These are phyloP conservation scores for Exutisphaerella laricina DNA, from an alignment of 2,329 filamentous ascomycete genomes.

Conservation along the genomic window DNA sequence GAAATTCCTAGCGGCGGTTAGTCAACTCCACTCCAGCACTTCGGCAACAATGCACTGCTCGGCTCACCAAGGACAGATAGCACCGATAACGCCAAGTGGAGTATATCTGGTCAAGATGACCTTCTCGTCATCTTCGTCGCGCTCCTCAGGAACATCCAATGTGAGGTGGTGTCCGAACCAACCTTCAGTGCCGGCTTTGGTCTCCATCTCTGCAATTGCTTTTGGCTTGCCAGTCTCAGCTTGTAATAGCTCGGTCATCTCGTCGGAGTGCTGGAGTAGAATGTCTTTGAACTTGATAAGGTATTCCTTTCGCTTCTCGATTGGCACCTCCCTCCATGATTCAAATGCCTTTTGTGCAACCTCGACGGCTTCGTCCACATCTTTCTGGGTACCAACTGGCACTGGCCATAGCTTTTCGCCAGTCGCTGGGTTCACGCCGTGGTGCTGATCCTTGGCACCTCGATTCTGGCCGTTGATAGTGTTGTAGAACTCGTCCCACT, in stretches of 20 bases:
- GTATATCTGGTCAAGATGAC: conserved; percentile 43
- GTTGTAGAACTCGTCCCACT: conserved; percentile 37
- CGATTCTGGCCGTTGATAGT: conserved; percentile 36
- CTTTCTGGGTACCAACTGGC: conserved; percentile 34
- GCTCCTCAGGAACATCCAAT: conserved; percentile 37
- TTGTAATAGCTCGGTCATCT: conserved; percentile 33
- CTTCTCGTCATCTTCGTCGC: conserved; percentile 44
- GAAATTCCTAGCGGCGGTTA: conserved; percentile 36
- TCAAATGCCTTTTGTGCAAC: conserved; percentile 36
- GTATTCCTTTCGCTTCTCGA: conserved; percentile 36
- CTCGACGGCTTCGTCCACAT: conserved; percentile 36
- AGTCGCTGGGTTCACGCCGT: conserved; percentile 34
- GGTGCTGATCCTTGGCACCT: conserved; percentile 28
- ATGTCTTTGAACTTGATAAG: conserved; percentile 32
- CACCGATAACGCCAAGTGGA: conserved; percentile 44
- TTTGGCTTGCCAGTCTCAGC: conserved; percentile 39
- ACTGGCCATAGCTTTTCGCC: conserved; percentile 35
- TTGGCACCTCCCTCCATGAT: conserved; percentile 29
- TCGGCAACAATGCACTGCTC: too few relatives aligned
- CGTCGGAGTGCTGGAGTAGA: conserved; percentile 30
- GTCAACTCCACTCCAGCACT: too few relatives aligned
- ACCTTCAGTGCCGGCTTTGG: conserved; percentile 30
- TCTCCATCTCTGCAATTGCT: conserved; percentile 39
- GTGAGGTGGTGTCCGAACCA: conserved; percentile 37
- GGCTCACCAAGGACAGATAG: conserved; percentile 39